Evolutionary conservation across 2,329 filamentous ascomycete species (phyloP).

Genomic region (Tolypocladium paradoxum): DNA sequence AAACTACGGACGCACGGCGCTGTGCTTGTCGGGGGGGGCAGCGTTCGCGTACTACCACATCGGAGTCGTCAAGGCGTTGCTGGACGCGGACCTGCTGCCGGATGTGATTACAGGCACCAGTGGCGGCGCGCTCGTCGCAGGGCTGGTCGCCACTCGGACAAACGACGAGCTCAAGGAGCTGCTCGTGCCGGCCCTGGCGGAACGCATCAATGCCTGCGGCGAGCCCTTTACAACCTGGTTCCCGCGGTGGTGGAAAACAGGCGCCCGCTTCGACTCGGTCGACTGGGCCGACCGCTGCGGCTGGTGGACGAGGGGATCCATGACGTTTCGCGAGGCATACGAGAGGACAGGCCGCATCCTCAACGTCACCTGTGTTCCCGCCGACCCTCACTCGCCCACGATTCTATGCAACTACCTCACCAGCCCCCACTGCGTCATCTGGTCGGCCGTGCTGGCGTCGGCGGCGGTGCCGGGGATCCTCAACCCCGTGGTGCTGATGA

Average conservation of each 20-base stretch:
- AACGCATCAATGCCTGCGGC: conserved; percentile 73
- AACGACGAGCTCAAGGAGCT: conserved; percentile 81
- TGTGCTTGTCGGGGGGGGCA: conserved; percentile 88
- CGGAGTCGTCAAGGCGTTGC: conserved; percentile 77
- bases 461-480: conserved; percentile 93
- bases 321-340: conserved; percentile 93
- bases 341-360: conserved; percentile 86
- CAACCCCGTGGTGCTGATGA: conserved; percentile 87
- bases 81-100: conserved; percentile 77
- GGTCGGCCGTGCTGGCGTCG: conserved; percentile 90
- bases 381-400: conserved; percentile 83
- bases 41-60: conserved; percentile 97
- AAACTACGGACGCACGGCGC: conserved; percentile 84
- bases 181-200: conserved; percentile 76
- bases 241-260: conserved; percentile 80
- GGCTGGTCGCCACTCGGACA: conserved; percentile 76
- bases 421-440: conserved; percentile 92
- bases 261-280: conserved; percentile 85
- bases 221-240: conserved; percentile 70
- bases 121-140: conserved; percentile 83
- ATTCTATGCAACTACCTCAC: conserved; percentile 95
- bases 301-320: conserved; percentile 86
- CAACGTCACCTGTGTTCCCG: conserved; percentile 92
- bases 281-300: conserved; percentile 78
- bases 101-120: conserved; percentile 96